phyloP scores from a whole-genome alignment of 208 protist genomes.

The Leishmania gerbilli region DNA sequence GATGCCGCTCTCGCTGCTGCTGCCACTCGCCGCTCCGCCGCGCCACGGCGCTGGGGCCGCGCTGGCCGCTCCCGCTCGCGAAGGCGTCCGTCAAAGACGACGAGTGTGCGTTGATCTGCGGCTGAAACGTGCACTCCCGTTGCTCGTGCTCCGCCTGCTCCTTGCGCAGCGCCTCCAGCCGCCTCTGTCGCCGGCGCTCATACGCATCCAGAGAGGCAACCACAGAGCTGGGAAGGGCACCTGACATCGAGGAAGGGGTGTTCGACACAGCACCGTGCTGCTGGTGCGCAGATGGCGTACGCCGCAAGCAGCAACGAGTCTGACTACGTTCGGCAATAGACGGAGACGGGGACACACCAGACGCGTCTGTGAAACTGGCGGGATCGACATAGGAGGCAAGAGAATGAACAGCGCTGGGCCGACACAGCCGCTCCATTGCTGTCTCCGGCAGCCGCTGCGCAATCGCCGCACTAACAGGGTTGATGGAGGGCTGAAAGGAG shows the following conservation, averaged over 20 bases:
- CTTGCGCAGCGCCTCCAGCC: constrained; percentile 36
- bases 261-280: neutral
- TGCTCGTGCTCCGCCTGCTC: constrained; percentile 40
- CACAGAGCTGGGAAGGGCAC: constrained; percentile 29
- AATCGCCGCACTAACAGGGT: constrained; percentile 75
- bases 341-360: neutral
- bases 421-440: constrained; percentile 52
- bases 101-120: constrained; percentile 12
- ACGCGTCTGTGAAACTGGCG: neutral
- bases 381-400: constrained; percentile 29
- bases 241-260: neutral
- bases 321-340: neutral
- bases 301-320: neutral
- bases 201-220: constrained; percentile 45
- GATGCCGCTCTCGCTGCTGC: constrained; percentile 37
- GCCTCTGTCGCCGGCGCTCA: constrained; percentile 46
- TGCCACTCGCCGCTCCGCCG: constrained; percentile 45
- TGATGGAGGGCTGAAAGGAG: constrained; percentile 56
- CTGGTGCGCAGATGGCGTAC: neutral
- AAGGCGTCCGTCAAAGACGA: neutral
- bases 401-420: constrained; percentile 20
- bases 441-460: constrained; percentile 54
- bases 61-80: neutral
- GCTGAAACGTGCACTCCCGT: constrained; percentile 63
- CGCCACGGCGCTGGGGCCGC: constrained; percentile 28